Evolutionary conservation across 1,284 basidiomycete species (phyloP).

Genomic region (Apiotrichum domesticum): DNA sequence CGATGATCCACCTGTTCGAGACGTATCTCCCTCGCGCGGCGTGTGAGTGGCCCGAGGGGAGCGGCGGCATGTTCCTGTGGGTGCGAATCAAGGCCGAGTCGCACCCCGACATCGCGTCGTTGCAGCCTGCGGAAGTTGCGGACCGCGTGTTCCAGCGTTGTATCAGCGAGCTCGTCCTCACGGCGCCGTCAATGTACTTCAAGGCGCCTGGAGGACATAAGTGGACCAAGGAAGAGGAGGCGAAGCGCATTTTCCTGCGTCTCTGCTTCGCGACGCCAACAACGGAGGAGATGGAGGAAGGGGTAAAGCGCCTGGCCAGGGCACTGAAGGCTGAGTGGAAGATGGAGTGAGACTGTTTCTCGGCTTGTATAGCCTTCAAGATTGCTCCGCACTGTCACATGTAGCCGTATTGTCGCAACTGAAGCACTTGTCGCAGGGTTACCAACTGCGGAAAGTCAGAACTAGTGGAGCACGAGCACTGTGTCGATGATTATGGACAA

Average conservation of each 20-base stretch:
- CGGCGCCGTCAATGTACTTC: slow-evolving; percentile 30
- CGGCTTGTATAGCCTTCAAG: too few species aligned
- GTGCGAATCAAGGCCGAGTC: slow-evolving; percentile 31
- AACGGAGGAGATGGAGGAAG: slow-evolving; percentile 34
- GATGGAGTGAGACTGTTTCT: not conserved
- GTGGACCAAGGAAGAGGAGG: slow-evolving; percentile 27
- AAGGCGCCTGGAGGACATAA: slow-evolving; percentile 21
- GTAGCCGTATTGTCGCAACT: too few species aligned
- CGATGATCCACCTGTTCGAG: slow-evolving; percentile 26
- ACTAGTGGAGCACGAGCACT: too few species aligned
- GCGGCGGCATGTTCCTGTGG: slow-evolving; percentile 42
- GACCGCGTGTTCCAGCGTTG: slow-evolving; percentile 24
- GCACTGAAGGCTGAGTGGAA: slow-evolving; percentile 15
- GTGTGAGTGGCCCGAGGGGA: slow-evolving; percentile 22
- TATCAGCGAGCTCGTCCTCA: slow-evolving; percentile 27
- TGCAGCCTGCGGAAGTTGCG: slow-evolving; percentile 25
- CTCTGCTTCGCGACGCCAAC: slow-evolving; percentile 30
- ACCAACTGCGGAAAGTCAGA: too few species aligned
- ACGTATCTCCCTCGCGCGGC: slow-evolving; percentile 24
- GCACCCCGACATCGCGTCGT: slow-evolving; percentile 26
- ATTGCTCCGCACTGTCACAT: too few species aligned
- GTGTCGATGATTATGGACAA: too few species aligned
- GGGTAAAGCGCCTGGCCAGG: slow-evolving; percentile 26
- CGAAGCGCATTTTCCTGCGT: slow-evolving; percentile 28
- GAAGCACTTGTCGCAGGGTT: too few species aligned